Evolutionary conservation across 2,329 filamentous ascomycete genomes (phyloP).

Genomic region (Fusarium clavum): DNA sequence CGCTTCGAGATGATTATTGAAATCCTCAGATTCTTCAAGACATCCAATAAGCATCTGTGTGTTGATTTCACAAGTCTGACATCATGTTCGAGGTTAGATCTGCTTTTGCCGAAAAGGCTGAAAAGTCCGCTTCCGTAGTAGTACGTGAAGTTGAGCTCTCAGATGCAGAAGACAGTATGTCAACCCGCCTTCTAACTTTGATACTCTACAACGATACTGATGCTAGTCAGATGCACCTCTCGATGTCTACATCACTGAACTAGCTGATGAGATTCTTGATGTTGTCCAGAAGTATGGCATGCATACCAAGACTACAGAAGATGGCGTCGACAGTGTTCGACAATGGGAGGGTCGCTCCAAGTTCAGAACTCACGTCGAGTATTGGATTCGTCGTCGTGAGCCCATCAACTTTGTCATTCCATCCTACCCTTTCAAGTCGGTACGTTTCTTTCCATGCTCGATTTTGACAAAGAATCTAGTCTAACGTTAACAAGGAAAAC

Average conservation of each 20-base stretch:
- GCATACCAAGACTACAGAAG: conserved; percentile 6
- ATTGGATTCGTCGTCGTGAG: conserved; percentile 13
- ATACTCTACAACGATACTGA: not conserved
- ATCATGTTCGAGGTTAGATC: conserved; percentile 11
- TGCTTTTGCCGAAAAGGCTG: not conserved
- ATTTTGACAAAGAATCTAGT: not conserved
- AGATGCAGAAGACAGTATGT: not conserved
- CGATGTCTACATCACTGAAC: not conserved
- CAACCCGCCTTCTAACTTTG: not conserved
- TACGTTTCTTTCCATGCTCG: not conserved
- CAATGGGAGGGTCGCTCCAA: conserved; percentile 6
- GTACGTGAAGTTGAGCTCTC: conserved; percentile 1
- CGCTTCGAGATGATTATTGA: not conserved
- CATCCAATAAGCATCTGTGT: not conserved
- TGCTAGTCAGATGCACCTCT: not conserved
- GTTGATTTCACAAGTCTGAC: not conserved
- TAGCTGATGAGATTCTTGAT: conserved; percentile 3
- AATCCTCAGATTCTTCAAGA: not conserved
- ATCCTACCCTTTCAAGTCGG: conserved; percentile 14
- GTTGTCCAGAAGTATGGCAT: conserved; percentile 9
- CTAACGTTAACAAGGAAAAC: conserved; percentile 3
- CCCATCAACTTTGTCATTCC: conserved; percentile 14
- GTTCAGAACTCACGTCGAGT: conserved; percentile 10
- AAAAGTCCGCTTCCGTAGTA: not conserved
- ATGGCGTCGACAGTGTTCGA: not conserved